Evolutionary conservation across 2,329 filamentous ascomycete genomes (phyloP).

Genomic region (Paecilomyces sp.): DNA sequence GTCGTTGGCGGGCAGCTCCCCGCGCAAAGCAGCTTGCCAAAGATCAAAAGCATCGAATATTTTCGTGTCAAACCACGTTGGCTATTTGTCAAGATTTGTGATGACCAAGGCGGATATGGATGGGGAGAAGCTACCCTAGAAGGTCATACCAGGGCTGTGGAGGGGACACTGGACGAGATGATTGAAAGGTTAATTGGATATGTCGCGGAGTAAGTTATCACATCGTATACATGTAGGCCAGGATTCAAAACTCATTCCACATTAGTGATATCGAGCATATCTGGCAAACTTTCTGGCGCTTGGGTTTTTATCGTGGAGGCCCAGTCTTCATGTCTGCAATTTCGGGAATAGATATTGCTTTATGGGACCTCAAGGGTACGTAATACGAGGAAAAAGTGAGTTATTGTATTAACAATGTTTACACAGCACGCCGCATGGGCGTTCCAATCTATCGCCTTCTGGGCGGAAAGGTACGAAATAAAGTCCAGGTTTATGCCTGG

Average conservation of each 20-base stretch:
- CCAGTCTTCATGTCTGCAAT: conserved; percentile 75
- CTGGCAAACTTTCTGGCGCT: conserved; percentile 67
- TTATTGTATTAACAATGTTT: neutral
- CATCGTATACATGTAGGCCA: neutral
- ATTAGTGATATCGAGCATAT: conserved; percentile 69
- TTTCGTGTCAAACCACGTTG: conserved; percentile 68
- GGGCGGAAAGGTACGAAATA: conserved; percentile 64
- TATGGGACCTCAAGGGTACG: conserved; percentile 69
- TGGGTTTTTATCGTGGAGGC: conserved; percentile 69
- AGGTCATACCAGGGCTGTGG: conserved; percentile 66
- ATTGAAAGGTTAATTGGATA: conserved; percentile 55
- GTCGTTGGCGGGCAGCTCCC: neutral
- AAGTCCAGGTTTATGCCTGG: conserved; percentile 68
- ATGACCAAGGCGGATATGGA: conserved; percentile 56
- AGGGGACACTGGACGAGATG: conserved; percentile 65
- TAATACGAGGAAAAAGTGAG: neutral
- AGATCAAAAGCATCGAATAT: conserved; percentile 62
- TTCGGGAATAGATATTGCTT: conserved; percentile 69
- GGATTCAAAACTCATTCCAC: conserved; percentile 1
- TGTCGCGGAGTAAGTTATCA: conserved; percentile 58
- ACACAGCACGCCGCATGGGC: conserved; percentile 41
- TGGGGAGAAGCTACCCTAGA: conserved; percentile 72
- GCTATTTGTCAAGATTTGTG: conserved; percentile 71
- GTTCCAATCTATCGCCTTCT: conserved; percentile 68
- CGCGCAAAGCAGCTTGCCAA: conserved; percentile 15